Evolutionary conservation across 2,329 filamentous ascomycete species (phyloP), one percentile per base, ranked within the genome.

Genomic region (Sordariomycetes sp.): DNA sequence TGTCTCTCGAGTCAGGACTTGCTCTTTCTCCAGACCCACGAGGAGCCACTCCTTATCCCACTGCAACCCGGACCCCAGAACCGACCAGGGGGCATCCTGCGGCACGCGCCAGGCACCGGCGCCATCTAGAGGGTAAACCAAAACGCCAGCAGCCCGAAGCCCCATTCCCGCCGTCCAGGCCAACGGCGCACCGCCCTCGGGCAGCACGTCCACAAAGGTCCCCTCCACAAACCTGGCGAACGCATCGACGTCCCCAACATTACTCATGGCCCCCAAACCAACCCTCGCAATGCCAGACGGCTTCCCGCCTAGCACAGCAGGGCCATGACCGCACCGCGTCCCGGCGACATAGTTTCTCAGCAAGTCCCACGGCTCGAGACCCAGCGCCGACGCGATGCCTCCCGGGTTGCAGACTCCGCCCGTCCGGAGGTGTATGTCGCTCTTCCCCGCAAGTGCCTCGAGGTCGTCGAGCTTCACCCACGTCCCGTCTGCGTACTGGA

Each of bases 321-420:
- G 85, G 22, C 92, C 89, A 57, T 82, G 81, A 10, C 90, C 91
- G 68, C 92, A 99, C 48, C 89, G 81, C 65, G 90, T 83, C 0
- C 94, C 92, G 2, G 85, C 81, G 0, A 86, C 89, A 64, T 94
- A 95, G 66, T 96, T 95, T 58, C 80, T 78, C 62, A 78, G 85
- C 78, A 96, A 85, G 65, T 96, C 90, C 80, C 86, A 87, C 0
- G 89, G 82, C 52, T 85, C 79, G 55, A 96, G 76, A 2, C 75
- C 74, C 17, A 97, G 77, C 28, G 83, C 82, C 1, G 77, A 76
- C 17, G 90, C 86, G 58, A 95, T 80, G 1, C 90, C 90, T 10
- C 91, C 94, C 1, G 92, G 92, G 64, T 96, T 96, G 71, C 92
- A 99, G 1, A 96, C 76, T 0, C 90, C 87, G 5, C 92, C 92